phyloP scores from a whole-genome alignment of 495 filamentous ascomycete species.

The Aspergillus olivimuriae region DNA sequence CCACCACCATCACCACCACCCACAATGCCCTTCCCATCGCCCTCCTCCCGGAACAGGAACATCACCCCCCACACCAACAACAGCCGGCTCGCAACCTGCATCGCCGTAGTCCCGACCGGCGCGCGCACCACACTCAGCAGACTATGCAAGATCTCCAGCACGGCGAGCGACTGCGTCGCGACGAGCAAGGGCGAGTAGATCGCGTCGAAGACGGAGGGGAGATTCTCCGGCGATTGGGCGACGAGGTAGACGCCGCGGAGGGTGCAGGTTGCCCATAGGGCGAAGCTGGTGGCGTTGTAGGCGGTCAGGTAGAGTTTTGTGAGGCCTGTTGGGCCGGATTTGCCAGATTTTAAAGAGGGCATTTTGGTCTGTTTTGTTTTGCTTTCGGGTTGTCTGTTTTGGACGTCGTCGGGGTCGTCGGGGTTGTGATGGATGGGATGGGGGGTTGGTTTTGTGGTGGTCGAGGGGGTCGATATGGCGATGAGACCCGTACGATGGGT shows the following conservation, averaged over 20 bases:
- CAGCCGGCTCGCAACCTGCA: slow-evolving; percentile 80
- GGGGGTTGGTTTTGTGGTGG: no score
- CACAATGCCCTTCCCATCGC: slow-evolving; percentile 21
- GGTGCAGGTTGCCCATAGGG: slow-evolving; percentile 70
- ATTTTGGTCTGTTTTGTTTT: no score
- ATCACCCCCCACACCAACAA: slow-evolving; percentile 80
- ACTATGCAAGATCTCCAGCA: slow-evolving; percentile 79
- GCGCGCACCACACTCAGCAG: slow-evolving; percentile 70
- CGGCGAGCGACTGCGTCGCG: slow-evolving; percentile 75
- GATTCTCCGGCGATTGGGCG: slow-evolving; percentile 23
- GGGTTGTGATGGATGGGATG: no score
- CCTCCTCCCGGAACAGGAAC: slow-evolving; percentile 51
- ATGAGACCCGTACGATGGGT: no score
- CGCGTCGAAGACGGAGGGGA: slow-evolving; percentile 44
- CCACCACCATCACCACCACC: slow-evolving; percentile 13
- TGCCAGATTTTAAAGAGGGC: slow-evolving; percentile 13
- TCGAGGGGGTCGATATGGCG: no score
- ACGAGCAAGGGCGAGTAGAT: slow-evolving; percentile 63
- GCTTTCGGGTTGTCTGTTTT: no score
- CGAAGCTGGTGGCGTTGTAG: slow-evolving; percentile 74
- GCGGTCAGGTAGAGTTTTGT: slow-evolving; percentile 58
- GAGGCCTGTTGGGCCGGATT: slow-evolving; percentile 20
- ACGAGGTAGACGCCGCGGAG: slow-evolving; percentile 48
- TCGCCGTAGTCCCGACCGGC: slow-evolving; percentile 74
- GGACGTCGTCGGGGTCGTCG: no score